These are phyloP conservation scores for Coniochaeta ligniaria DNA, from an alignment of 2,329 filamentous ascomycete genomes.

Conservation along the genomic window DNA sequence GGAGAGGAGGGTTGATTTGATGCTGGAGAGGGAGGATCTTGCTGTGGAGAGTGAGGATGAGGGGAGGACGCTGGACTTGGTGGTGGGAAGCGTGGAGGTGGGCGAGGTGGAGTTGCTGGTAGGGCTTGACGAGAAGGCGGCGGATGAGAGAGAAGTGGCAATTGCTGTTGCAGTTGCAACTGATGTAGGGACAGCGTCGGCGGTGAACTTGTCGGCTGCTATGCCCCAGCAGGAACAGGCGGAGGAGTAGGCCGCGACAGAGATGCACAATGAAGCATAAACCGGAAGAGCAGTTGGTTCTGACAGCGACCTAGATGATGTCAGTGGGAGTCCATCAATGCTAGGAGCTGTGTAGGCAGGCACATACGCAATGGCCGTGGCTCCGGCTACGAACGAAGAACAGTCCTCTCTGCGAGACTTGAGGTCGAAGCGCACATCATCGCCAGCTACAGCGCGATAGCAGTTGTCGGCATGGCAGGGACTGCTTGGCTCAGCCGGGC, in stretches of 20 bases:
- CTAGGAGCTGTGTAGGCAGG: background rate
- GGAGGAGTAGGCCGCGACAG: background rate
- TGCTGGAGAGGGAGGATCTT: background rate
- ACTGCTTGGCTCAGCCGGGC: background rate
- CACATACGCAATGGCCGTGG: background rate
- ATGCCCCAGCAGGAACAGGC: constrained; percentile 2
- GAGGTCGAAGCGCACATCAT: background rate
- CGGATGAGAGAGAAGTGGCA: background rate
- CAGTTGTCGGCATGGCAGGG: constrained; percentile 2
- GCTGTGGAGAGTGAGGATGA: background rate
- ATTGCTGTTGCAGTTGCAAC: background rate
- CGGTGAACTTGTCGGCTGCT: background rate
- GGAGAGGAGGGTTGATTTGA: background rate
- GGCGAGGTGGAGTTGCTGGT: background rate
- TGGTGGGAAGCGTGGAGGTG: background rate
- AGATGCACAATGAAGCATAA: background rate
- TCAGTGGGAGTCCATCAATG: background rate
- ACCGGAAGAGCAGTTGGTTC: background rate
- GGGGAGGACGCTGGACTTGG: background rate
- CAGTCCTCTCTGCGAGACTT: background rate
- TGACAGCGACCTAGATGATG: background rate
- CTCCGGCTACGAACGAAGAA: background rate
- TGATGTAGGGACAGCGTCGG: background rate
- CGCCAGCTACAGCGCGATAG: background rate
- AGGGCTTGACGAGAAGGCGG: background rate